Evolutionary conservation across 1,284 basidiomycete genomes (phyloP), one percentile per base, ranked within the genome.

Genomic region (Naganishia cerealis): DNA sequence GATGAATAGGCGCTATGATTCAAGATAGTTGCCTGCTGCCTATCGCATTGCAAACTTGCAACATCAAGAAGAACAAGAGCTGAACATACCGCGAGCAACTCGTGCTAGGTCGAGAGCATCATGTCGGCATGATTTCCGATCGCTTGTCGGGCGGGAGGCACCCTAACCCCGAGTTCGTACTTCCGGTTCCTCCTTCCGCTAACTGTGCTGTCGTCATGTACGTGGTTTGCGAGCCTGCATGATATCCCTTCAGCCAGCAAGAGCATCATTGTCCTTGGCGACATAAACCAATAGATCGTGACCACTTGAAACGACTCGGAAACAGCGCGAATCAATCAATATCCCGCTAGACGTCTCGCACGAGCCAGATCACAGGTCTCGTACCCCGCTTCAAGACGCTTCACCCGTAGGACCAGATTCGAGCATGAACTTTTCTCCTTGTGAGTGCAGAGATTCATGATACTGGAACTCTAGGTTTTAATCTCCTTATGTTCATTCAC

Each of bases 351-450:
- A 33, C 29, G 3, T 33, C 29, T 33, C 29, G 7, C n/a, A 50
- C 46, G n/a, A 50, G 21, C 46, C 46, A 10, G 9, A 24, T 24
- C 15, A 1, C 24, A 9, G 46, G 21, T 8, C 8, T 21, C 46
- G 13, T 21, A 50, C 46, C 9, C 46, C 46, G n/a, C n/a, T 21
- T 21, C 46, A 50, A 50, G 21, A 24, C 46, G 46, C 1, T 50
- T 13, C 9, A 8, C 6, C n/a, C 46, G 46, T 50, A 24, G 10
- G 13, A 24, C 18, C 21, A 40, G 39, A 29, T 3, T 15, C 50
- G 55, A 18, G 26, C 46, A 74, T 73, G 69, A 73, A 75, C 68
- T 73, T 73, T 40, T 75, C 72, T 4, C 73, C 73, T 26, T 75
- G 73, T 75, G 67, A 40, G 72, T 58, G 6, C 4, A 39, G 13